phyloP scores from a whole-genome alignment of 1,284 basidiomycete species.

The Ustilago loliicola region DNA sequence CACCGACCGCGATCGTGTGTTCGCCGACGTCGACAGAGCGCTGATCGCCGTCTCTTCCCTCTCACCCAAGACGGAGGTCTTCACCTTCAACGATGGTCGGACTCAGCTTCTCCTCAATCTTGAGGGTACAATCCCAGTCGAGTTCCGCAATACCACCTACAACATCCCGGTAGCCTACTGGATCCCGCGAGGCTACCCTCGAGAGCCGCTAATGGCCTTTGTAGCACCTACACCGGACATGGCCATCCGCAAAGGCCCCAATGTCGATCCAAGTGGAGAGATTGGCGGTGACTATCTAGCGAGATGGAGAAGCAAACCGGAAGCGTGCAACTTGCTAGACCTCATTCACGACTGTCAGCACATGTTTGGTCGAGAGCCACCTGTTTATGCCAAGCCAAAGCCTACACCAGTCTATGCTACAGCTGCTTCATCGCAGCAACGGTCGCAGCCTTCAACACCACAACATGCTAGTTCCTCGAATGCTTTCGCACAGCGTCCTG shows the following conservation, averaged over 20 bases:
- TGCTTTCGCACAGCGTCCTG: constrained; percentile 9
- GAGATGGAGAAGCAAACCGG: constrained; percentile 84
- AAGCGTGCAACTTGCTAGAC: constrained; percentile 81
- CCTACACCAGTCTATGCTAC: constrained; percentile 53
- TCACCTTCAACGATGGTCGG: constrained; percentile 95
- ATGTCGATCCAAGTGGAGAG: constrained; percentile 87
- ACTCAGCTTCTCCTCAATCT: constrained; percentile 89
- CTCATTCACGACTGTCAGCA: constrained; percentile 81
- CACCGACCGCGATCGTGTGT: constrained; percentile 75
- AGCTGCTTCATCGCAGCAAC: constrained; percentile 36
- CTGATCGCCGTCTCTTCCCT: constrained; percentile 78
- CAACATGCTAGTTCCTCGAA: constrained; percentile 37
- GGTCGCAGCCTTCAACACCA: constrained; percentile 38
- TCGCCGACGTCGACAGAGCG: constrained; percentile 78
- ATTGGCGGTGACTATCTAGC: constrained; percentile 78
- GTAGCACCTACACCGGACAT: constrained; percentile 94
- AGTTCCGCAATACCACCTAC: constrained; percentile 82
- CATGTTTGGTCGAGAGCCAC: constrained; percentile 86
- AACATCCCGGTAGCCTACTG: constrained; percentile 94
- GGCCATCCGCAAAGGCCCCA: constrained; percentile 82
- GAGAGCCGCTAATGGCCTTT: constrained; percentile 86
- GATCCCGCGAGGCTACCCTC: constrained; percentile 72
- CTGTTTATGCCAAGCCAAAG: constrained; percentile 88
- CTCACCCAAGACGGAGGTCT: constrained; percentile 89
- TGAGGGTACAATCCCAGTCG: constrained; percentile 90